Conservation (phyloP, 805 yeast genomes). For the Saccharomycopsis sp. region DNA sequence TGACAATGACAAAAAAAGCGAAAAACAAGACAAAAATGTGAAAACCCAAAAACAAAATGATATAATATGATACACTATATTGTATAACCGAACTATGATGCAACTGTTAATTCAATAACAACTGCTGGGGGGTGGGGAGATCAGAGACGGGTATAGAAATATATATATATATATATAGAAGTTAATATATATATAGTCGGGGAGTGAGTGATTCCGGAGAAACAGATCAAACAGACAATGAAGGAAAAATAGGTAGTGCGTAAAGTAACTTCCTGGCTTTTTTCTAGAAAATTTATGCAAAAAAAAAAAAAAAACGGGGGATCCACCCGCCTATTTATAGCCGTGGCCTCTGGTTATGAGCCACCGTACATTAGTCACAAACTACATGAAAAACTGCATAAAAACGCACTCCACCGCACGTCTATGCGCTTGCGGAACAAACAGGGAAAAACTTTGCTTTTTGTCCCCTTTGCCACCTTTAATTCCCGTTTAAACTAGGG, state of each 20-base stretch:
- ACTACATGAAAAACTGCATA: too few relatives aligned
- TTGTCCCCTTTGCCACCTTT: too few relatives aligned
- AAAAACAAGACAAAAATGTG: not conserved
- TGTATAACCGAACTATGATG: not conserved
- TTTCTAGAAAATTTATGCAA: not conserved
- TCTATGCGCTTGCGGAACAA: too few relatives aligned
- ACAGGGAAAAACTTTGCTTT: too few relatives aligned
- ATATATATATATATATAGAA: not conserved
- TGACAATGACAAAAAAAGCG: not conserved
- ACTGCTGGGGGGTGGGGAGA: not conserved
- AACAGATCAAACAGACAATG: too few relatives aligned
- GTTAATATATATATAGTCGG: not conserved
- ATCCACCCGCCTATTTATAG: slow-evolving; percentile 3
- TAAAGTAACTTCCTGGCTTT: not conserved
- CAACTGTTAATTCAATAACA: not conserved
- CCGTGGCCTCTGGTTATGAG: slow-evolving; percentile 1
- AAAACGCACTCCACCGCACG: too few relatives aligned
- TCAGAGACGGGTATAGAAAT: not conserved
- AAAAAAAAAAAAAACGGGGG: not conserved
- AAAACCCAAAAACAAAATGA: not conserved
- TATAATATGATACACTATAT: slow-evolving; percentile 1
- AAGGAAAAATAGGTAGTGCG: not conserved
- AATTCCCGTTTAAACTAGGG: too few relatives aligned
- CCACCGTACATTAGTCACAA: not conserved
- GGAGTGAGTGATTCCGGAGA: too few relatives aligned